phyloP scores from a whole-genome alignment of 139 green algal genomes.

The Mesotaenium endlicherianum region DNA sequence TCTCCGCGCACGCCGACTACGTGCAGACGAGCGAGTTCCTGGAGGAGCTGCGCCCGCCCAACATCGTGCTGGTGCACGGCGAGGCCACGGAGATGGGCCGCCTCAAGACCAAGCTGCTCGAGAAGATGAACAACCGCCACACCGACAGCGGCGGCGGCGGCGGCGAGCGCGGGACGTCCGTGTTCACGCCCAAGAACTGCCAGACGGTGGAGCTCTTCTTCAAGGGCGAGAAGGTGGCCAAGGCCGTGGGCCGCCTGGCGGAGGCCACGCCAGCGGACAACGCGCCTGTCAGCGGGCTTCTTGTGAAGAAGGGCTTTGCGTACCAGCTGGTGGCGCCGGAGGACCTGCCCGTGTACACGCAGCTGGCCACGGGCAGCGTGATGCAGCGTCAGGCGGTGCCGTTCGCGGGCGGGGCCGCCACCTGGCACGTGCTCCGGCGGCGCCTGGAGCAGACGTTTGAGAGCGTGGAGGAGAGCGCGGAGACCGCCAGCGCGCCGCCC shows the following conservation, averaged over 20 bases:
- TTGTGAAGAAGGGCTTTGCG: conserved; percentile 67
- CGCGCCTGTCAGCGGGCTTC: conserved; percentile 49
- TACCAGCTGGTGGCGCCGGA: conserved; percentile 74
- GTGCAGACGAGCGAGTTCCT: conserved; percentile 93
- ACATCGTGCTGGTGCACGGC: conserved; percentile 96
- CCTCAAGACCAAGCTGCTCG: conserved; percentile 61
- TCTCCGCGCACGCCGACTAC: conserved; percentile 96
- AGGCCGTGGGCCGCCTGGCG: conserved; percentile 51
- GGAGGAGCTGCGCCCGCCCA: conserved; percentile 71
- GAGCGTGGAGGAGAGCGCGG: conserved; percentile 32
- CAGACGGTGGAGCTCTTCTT: conserved; percentile 58
- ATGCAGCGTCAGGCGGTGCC: conserved; percentile 77
- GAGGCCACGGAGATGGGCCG: conserved; percentile 84
- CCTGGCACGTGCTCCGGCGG: conserved; percentile 14
- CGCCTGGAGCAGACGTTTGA: conserved; percentile 58
- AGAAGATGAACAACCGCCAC: conserved; percentile 8
- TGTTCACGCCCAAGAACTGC: conserved; percentile 67
- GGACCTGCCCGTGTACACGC: conserved; percentile 85
- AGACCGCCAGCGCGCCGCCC: conserved; percentile 10
- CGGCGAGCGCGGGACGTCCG: neutral
- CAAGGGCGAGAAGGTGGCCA: conserved; percentile 53
- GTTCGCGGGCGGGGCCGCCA: conserved; percentile 56
- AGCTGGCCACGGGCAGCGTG: conserved; percentile 66
- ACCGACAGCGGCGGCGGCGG: too few relatives aligned
- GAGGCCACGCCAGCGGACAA: conserved; percentile 37